Percentiles rank a stretch among this genome's conserved stretches.
phyloP scores from a whole-genome alignment of 2,329 filamentous ascomycete genomes.

The Pestalotiopsis sp. region DNA sequence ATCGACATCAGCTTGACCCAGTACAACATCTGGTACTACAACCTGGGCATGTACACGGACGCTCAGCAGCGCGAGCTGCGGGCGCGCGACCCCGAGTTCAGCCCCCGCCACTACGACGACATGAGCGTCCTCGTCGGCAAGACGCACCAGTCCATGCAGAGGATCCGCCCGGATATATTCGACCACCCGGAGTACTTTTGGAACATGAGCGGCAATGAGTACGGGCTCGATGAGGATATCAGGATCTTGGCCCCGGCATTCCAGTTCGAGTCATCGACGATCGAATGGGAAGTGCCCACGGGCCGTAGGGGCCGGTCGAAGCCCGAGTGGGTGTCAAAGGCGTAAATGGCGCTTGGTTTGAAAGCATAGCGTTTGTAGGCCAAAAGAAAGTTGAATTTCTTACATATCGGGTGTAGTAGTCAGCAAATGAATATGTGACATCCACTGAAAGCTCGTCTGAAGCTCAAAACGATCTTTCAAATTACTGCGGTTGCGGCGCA shows the following conservation, averaged over 20 bases:
- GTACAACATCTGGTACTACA: constrained; percentile 30
- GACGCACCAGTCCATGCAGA: background rate
- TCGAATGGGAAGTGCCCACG: background rate
- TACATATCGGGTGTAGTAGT: too few relatives aligned
- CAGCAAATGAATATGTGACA: too few relatives aligned
- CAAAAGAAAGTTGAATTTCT: too few relatives aligned
- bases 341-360: too few relatives aligned
- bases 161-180: background rate
- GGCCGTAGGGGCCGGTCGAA: background rate
- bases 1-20: constrained; percentile 29
- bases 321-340: background rate
- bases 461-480: background rate
- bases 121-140: constrained; percentile 16
- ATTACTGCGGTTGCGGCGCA: background rate
- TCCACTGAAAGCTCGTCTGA: too few relatives aligned
- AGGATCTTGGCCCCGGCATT: background rate
- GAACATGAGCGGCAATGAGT: background rate
- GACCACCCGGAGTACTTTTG: background rate
- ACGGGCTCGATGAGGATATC: background rate
- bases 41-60: constrained; percentile 24
- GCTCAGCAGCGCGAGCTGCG: constrained; percentile 23
- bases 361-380: too few relatives aligned
- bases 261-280: background rate
- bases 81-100: constrained; percentile 26
- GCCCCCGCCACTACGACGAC: constrained; percentile 29